Evolutionary conservation across 2,329 filamentous ascomycete species (phyloP).

Genomic region (Hypoxylon sp.): DNA sequence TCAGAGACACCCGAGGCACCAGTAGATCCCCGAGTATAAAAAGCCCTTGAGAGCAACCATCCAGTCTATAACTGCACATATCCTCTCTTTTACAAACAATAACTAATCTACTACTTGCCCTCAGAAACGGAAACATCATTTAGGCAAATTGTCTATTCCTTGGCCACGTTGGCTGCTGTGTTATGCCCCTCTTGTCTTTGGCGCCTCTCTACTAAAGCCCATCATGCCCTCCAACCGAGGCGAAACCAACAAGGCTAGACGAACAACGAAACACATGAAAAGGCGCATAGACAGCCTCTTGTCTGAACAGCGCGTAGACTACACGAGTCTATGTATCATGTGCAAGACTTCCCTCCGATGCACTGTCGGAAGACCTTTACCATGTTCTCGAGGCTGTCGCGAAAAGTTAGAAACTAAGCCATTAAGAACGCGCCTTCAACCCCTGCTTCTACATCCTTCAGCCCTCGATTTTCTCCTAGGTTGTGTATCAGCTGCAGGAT

Average conservation of each 20-base stretch:
- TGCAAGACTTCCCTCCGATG: not conserved
- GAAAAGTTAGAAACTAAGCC: not conserved
- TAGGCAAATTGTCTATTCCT: not conserved
- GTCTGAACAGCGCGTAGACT: not conserved
- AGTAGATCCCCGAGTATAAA: not conserved
- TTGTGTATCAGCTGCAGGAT: not conserved
- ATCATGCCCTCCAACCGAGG: not conserved
- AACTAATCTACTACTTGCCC: not conserved
- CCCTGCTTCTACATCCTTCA: not conserved
- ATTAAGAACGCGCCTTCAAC: not conserved
- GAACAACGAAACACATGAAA: not conserved
- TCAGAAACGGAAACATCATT: not conserved
- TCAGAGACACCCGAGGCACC: not conserved
- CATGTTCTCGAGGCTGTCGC: not conserved
- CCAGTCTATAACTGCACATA: not conserved
- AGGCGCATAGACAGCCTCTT: not conserved
- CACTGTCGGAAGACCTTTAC: not conserved
- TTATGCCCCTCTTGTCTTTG: not conserved
- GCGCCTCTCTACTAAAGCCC: not conserved
- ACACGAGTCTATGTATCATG: not conserved
- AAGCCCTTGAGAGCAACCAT: not conserved
- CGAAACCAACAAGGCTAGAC: not conserved
- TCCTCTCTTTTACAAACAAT: not conserved
- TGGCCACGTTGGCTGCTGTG: no score
- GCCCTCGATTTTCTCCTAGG: not conserved